phyloP scores from a whole-genome alignment of 768 basidiomycete species.

The Suillus subluteus region DNA sequence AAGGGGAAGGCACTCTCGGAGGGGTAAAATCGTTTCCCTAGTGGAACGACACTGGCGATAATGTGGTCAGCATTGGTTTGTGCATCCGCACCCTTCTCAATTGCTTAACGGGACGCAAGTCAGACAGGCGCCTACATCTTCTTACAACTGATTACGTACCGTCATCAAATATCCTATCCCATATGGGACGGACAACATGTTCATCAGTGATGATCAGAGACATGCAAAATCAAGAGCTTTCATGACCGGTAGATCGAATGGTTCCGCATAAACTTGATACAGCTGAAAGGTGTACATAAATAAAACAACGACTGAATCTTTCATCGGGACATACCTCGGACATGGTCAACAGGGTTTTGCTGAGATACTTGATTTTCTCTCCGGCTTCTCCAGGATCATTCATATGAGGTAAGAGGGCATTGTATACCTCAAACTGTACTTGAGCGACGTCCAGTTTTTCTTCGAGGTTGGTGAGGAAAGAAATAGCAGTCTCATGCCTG shows the following conservation, averaged over 20 bases:
- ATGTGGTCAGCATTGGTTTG: slow-evolving; percentile 63
- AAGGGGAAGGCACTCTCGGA: slow-evolving; percentile 91
- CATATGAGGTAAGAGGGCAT: slow-evolving; percentile 62
- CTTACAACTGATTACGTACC: slow-evolving; percentile 46
- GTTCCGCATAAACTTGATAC: slow-evolving; percentile 85
- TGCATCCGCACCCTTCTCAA: slow-evolving; percentile 59
- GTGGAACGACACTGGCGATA: slow-evolving; percentile 62
- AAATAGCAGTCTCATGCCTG: slow-evolving; percentile 87
- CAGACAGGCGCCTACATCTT: background rate
- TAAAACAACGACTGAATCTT: slow-evolving; percentile 10
- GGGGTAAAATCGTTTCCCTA: slow-evolving; percentile 88
- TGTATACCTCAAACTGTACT: slow-evolving; percentile 92
- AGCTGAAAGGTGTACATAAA: slow-evolving; percentile 53
- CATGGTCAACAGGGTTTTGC: slow-evolving; percentile 71
- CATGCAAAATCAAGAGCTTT: slow-evolving; percentile 90
- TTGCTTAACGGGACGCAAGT: slow-evolving; percentile 39
- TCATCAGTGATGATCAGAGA: slow-evolving; percentile 93
- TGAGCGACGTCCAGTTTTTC: slow-evolving; percentile 97
- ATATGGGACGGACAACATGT: slow-evolving; percentile 78
- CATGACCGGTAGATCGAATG: slow-evolving; percentile 81
- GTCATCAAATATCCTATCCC: slow-evolving; percentile 85
- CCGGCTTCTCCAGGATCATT: slow-evolving; percentile 65
- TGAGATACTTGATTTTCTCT: slow-evolving; percentile 61
- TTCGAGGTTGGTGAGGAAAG: slow-evolving; percentile 92
- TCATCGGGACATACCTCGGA: slow-evolving; percentile 64